Conservation (phyloP, 2,329 filamentous ascomycete genomes). For the Claviceps africana region DNA sequence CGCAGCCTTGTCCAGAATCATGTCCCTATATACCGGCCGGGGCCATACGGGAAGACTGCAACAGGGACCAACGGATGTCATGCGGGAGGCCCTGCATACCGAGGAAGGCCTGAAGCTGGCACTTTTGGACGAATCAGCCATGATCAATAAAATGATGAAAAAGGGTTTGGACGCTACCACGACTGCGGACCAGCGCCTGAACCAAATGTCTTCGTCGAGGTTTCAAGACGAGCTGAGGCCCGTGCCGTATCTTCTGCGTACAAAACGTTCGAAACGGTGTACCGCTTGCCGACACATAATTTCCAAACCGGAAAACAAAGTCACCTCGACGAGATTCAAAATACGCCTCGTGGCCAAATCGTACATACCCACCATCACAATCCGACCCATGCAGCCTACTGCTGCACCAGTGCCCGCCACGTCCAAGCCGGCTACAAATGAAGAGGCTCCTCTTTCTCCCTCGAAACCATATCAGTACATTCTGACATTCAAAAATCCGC, state of each 20-base stretch:
- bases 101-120: slow-evolving; percentile 59
- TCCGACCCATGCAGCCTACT: slow-evolving; percentile 45
- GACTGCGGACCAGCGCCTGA: slow-evolving; percentile 32
- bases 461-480: slow-evolving; percentile 62
- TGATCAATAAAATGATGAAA: slow-evolving; percentile 44
- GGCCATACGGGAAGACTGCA: slow-evolving; percentile 48
- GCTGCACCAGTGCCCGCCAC: slow-evolving; percentile 21
- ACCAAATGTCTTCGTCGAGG: slow-evolving; percentile 39
- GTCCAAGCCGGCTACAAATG: slow-evolving; percentile 16
- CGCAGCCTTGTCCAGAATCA: slow-evolving; percentile 70
- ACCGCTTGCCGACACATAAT: slow-evolving; percentile 88
- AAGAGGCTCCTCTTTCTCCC: slow-evolving; percentile 33
- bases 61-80: slow-evolving; percentile 53
- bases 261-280: slow-evolving; percentile 89
- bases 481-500: slow-evolving; percentile 81
- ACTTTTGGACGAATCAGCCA: slow-evolving; percentile 44
- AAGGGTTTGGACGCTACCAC: slow-evolving; percentile 51
- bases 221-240: slow-evolving; percentile 68
- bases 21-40: slow-evolving; percentile 71
- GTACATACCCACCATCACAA: slow-evolving; percentile 71
- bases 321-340: slow-evolving; percentile 76
- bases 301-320: slow-evolving; percentile 83
- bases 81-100: slow-evolving; percentile 63
- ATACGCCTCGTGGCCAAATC: slow-evolving; percentile 80
- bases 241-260: slow-evolving; percentile 67